These are phyloP conservation scores for Ophiostoma sp. DNA, from an alignment of 2,329 filamentous ascomycete genomes.

Conservation along the genomic window DNA sequence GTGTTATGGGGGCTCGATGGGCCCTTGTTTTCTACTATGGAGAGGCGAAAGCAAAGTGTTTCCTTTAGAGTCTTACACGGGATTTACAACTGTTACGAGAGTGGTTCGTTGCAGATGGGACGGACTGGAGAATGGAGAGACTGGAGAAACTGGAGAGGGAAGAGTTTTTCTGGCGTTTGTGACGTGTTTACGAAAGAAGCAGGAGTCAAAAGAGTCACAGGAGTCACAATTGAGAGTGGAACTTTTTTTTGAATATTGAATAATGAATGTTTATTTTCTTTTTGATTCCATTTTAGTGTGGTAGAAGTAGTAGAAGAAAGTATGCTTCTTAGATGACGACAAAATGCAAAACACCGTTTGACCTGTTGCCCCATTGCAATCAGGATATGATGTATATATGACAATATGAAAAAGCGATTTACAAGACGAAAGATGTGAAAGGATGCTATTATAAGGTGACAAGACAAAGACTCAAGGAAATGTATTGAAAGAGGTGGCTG, in stretches of 20 bases:
- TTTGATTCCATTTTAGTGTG: constrained; percentile 2
- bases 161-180: neutral
- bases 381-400: constrained; percentile 8
- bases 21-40: neutral
- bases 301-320: neutral
- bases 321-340: neutral
- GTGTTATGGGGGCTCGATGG: neutral
- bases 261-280: neutral
- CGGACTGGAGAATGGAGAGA: neutral
- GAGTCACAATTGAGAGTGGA: neutral
- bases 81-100: neutral
- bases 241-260: neutral
- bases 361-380: constrained; percentile 10
- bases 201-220: neutral
- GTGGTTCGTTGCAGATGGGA: neutral
- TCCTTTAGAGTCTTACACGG: neutral
- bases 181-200: neutral
- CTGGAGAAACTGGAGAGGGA: neutral
- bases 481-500: neutral
- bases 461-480: constrained; percentile 2
- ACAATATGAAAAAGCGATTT: neutral
- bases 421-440: neutral
- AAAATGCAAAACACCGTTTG: constrained; percentile 1
- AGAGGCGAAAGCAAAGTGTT: neutral
- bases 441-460: constrained; percentile 8